Evolutionary conservation across 1,284 basidiomycete species (phyloP), one percentile per base, ranked within the genome.

Genomic region (Papiliotrema nemorosa): DNA sequence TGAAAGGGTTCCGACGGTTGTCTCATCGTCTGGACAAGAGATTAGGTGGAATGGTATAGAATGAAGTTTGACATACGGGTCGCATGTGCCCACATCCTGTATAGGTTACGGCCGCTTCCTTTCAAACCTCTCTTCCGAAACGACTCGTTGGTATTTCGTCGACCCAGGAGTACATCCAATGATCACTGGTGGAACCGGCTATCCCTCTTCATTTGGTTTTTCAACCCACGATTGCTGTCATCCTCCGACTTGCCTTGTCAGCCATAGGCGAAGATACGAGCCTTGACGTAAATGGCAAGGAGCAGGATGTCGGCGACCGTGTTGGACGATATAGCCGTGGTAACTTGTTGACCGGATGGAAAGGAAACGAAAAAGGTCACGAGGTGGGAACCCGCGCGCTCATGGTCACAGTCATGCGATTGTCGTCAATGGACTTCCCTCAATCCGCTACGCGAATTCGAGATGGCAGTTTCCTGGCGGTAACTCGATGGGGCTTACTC

Each of bases 401-500:
- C 70, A 71, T 71, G 60, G 67, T 36, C 40, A 72, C 59, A 69
- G 70, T 66, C 52, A 73, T 73, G 64, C 69, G 70, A 70, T 73
- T 71, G 67, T 60, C 66, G 50, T 37, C 5, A 16, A 29, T 27
- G 29, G 10, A 6, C 39, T 38, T 39, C 38, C n/a, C n/a, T 37
- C n/a, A n/a, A 34, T n/a, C n/a, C n/a, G 9, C 10, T 10, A 3
- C 25, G 27, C 43, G 27, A 18, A n/a, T 25, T 35, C n/a, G 16
- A 9, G 22, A 25, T n/a, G 27, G 39, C 25, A 29, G 18, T 18
- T 39, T 51, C 18, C 35, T 29, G 58, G 54, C 55, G 69, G 64
- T 69, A 64, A 71, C 70, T 67, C 67, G 65, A 73, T 70, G 70
- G 70, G 69, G 70, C 70, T 73, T 71, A 69, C 55, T 69, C 67